Evolutionary conservation across 75 land plant genomes (phyloP).

Genomic region (Chamaecyparis obtusa): DNA sequence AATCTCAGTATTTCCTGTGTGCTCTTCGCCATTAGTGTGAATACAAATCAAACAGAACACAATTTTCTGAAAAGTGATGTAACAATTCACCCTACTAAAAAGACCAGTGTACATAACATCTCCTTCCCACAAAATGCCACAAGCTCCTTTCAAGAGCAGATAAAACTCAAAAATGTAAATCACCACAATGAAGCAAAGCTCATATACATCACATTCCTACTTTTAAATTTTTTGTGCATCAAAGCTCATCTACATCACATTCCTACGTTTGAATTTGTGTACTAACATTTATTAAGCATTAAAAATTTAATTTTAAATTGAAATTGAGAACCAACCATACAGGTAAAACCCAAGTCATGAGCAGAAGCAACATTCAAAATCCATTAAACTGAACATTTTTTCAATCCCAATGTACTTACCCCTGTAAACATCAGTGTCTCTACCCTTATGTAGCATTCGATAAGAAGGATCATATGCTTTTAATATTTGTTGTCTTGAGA

Average conservation of each 20-base stretch:
- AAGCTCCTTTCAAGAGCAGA: not conserved
- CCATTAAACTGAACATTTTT: not conserved
- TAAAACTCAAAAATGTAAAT: not conserved
- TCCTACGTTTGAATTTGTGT: not conserved
- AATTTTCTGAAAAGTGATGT: not conserved
- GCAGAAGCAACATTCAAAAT: not conserved
- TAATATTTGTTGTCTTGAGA: conserved; percentile 88
- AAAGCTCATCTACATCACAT: not conserved
- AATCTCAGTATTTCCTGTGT: no score
- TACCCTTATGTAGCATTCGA: conserved; percentile 76
- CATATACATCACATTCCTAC: not conserved
- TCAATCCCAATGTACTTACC: conserved; percentile 35
- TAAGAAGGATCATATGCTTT: conserved; percentile 78
- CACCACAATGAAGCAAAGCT: not conserved
- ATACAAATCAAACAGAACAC: not conserved
- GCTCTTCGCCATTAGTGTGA: not conserved
- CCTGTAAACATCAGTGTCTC: conserved; percentile 39
- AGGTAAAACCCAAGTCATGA: not conserved
- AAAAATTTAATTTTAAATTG: not conserved
- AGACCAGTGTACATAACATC: not conserved
- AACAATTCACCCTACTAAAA: not conserved
- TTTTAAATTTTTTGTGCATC: not conserved
- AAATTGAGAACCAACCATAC: not conserved
- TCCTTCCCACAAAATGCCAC: not conserved
- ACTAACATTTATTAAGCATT: not conserved